Base-by-base conservation (phyloP, 441 rosid genomes). In the Brassica hybrid region DNA sequence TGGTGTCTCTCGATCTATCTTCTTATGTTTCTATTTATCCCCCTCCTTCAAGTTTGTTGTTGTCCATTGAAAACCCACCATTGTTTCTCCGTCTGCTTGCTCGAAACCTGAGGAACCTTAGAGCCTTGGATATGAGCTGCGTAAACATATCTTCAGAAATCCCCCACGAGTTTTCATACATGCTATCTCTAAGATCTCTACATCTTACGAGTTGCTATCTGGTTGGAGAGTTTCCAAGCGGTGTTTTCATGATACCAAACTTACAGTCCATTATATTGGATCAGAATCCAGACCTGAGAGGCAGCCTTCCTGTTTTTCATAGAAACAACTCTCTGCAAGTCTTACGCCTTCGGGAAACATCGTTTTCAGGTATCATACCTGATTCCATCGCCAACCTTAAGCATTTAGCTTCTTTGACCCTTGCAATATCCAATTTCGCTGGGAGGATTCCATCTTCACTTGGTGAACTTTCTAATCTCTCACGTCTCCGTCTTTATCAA, bases 1-100 rank as follows among this genome's bases (percentile, higher is more conserved):
- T 67, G 38, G 59, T 21, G n/a, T 67, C 38, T n/a, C 71, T 68
- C 6, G 72, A 68, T 68, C 72, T 50, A n/a, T 48, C 72, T 23
- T 50, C 1, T 3, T 43, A 11, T 1, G 36, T 5, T 41, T 57
- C 11, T 67, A 9, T 18, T 34, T n/a, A 13, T 48, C 10, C 48
- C 9, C 48, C 13, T 41, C n/a, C n/a, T 2, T 4, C 7, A 32
- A 32, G 38, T 32, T 30, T 30, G 32, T 32, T 43, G n/a, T 10
- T 50, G 72, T 23, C n/a, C 54, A 11, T 59, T 59, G 4, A 59
- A 12, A 59, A 23, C 16, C 65, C 65, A 12, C 23, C 23, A 2
- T 57, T 11, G n/a, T 48, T 69, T 27, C 63, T 57, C 10, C 14
- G 17, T 30, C 43, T 52, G 0, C 27, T 57, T 14, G 36, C 71